Conservation (phyloP, 192 early-diverging fungal genomes). For the Entomortierella parvispora region DNA sequence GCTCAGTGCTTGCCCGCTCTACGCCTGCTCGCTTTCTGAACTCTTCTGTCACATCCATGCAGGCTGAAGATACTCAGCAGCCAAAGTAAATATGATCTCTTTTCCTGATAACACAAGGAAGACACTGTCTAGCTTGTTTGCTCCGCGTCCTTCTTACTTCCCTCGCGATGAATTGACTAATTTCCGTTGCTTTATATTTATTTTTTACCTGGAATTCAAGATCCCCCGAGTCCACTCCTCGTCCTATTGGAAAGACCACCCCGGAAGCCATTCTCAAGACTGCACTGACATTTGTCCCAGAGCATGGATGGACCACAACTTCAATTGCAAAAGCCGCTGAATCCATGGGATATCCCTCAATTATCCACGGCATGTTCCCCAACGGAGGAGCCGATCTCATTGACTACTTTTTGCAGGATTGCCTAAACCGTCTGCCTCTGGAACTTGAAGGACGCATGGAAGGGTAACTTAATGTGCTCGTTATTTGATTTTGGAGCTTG, state of each 20-base stretch:
- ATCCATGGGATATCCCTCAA: conserved; percentile 74
- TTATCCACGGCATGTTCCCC: conserved; percentile 75
- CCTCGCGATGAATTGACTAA: no score
- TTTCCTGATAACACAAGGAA: no score
- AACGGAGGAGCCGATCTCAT: conserved; percentile 76
- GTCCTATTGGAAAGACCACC: conserved; percentile 6
- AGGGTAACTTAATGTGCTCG: conserved; percentile 32
- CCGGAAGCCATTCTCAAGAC: conserved; percentile 65
- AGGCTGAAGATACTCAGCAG: neutral
- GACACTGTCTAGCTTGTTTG: no score
- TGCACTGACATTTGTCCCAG: conserved; percentile 73
- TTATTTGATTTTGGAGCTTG: neutral
- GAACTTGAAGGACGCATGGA: conserved; percentile 74
- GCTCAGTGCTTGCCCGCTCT: neutral
- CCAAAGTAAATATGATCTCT: neutral
- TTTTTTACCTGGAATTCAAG: neutral
- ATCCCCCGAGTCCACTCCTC: neutral
- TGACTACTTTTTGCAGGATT: conserved; percentile 77
- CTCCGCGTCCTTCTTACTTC: no score
- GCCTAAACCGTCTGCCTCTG: conserved; percentile 62
- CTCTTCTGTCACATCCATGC: conserved; percentile 12
- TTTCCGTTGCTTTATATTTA: neutral
- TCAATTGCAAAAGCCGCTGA: conserved; percentile 71
- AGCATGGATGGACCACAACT: conserved; percentile 80
- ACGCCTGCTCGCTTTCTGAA: conserved; percentile 18